Evolutionary conservation across 208 protist genomes (phyloP), one percentile per base, ranked within the genome.

Genomic region (Leishmania martiniquensis): DNA sequence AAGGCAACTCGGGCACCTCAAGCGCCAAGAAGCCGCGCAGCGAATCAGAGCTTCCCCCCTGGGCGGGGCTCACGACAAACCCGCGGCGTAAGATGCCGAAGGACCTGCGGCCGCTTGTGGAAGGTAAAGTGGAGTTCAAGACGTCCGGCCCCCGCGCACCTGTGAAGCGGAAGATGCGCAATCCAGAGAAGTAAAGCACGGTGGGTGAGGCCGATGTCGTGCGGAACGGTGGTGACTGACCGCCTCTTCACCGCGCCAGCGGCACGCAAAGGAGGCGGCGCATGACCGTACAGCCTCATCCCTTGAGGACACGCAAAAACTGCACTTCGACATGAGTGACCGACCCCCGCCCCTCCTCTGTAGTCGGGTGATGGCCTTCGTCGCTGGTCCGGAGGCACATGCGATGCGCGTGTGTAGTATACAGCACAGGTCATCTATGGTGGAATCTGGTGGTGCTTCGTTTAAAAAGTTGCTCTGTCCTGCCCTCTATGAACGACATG

Each of bases 51-150:
- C 37, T 77, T 39, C 86, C 87, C 17, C 82, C 92, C 63, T 97
- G 94, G 92, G 93, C 95, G 83, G 94, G 94, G 32, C 78, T 95
- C 25, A 84, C 87, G 69, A 96, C 94, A 59, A 97, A 97, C 79
- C 91, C 94, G 45, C 89, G 94, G 32, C 85, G 84, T 49, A 97
- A 97, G 81, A 95, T 97, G 60, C 91, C 94, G 22, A 87, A 88
- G 68, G 94, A 97, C 60, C 78, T 97, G 49, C 92, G 94, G 4
- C 83, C 87, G 67, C 83, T 97, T 45, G 74, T 89, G 9, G 93
- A 96, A 59, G 88, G 88, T 4, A 93, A 93, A 77, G 73, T 76
- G 32, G 49, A 78, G 60, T 59, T 82, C 49, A 85, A 86, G 72
- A 73, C 75, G 2, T 69, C 78, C 54, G 88, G 85, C 0, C 88